phyloP scores from a whole-genome alignment of 148 eudicot genomes.

The Chenopodium album region DNA sequence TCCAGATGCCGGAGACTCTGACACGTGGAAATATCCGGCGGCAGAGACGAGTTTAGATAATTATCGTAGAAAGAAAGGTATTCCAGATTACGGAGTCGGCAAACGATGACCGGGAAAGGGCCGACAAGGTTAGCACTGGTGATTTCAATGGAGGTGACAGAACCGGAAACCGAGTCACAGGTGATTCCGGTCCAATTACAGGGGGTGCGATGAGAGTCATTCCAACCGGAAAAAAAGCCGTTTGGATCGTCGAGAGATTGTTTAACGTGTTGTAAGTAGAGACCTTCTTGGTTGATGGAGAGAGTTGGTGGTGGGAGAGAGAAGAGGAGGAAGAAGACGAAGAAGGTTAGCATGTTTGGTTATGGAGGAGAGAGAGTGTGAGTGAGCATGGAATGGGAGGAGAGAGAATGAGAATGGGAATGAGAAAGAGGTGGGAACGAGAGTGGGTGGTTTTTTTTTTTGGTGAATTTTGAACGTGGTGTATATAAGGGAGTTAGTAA shows the following conservation, averaged over 20 bases:
- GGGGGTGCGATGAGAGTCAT: slow-evolving; percentile 37
- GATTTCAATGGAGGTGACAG: slow-evolving; percentile 58
- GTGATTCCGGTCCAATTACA: slow-evolving; percentile 62
- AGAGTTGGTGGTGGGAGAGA: slow-evolving; percentile 10
- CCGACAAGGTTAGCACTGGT: slow-evolving; percentile 48
- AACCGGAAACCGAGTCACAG: slow-evolving; percentile 35
- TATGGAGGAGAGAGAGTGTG: neutral
- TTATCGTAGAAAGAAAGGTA: slow-evolving; percentile 49
- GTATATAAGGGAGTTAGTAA: neutral
- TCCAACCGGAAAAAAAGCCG: slow-evolving; percentile 45
- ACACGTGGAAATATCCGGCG: slow-evolving; percentile 42
- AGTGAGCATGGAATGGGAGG: neutral
- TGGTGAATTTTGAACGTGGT: slow-evolving; percentile 13
- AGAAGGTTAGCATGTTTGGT: neutral
- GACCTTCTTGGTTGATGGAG: slow-evolving; percentile 55
- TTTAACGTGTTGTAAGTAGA: slow-evolving; percentile 37
- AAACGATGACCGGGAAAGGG: slow-evolving; percentile 61
- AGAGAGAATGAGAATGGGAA: neutral
- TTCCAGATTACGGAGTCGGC: slow-evolving; percentile 44
- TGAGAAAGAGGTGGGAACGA: neutral
- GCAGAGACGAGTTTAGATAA: slow-evolving; percentile 51
- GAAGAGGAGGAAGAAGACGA: slow-evolving; percentile 30
- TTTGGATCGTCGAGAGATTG: slow-evolving; percentile 51
- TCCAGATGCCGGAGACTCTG: slow-evolving; percentile 39
- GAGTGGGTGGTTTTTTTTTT: slow-evolving; percentile 19